Base-by-base conservation (phyloP, 2,329 filamentous ascomycete genomes). In the Myriangium duriaei region DNA sequence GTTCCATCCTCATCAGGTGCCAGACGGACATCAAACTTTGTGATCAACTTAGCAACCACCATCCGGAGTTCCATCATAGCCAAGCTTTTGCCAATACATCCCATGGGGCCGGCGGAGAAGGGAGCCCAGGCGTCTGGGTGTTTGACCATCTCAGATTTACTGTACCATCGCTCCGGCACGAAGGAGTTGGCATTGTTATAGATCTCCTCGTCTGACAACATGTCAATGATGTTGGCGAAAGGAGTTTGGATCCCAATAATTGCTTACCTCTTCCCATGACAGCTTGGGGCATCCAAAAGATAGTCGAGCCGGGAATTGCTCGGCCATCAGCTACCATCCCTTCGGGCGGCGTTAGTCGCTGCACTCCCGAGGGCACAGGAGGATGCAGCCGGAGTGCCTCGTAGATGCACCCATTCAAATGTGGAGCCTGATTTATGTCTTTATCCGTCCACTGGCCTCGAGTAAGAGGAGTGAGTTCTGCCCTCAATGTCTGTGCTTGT, bases 251-350 rank as follows among this genome's bases (percentile, higher is more conserved):
- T n/a, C 21, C 21, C 21, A 7, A n/a, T 26, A 26, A 26, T 7
- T 26, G n/a, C 21, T 26, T 34, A 29, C 44, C 43, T 9, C 41
- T 30, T 7, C 42, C 35, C 30, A 49, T 48, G 45, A 69, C 65
- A 45, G 69, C 71, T 6, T 69, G 63, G 5, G 64, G 64, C 44
- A 67, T 60, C 24, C 54, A 58, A 4, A 71, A 65, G 0, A 56
- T 58, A 0, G 61, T 65, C 24, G 61, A 51, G 6, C 64, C 64
- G 0, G 67, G 55, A 2, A 71, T 55, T 50, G 52, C 67, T 16
- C 68, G 55, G 6, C 61, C 67, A 3, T 61, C 44, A 36, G 72
- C 64, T 3, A 50, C 45, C 7, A 51, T 41, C 1, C 67, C 68
- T 36, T 66, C 63, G 0, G 58, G 42, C 0, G 67, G 67, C 0